phyloP scores from a whole-genome alignment of 805 yeast genomes.

The Suhomyces canberraensis region DNA sequence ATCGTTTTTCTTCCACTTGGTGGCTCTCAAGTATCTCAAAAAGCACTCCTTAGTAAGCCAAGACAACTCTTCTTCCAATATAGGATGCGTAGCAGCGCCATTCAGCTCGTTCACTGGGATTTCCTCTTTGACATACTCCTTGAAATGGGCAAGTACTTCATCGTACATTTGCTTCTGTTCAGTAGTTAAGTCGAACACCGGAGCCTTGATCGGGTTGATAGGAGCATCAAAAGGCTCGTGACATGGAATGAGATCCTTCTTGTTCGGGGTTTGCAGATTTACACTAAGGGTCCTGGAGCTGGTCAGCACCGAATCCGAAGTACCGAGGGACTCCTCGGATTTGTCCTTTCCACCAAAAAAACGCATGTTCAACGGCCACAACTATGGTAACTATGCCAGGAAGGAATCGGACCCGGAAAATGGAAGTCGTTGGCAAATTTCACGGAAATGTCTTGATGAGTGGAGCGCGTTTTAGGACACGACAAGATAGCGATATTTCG shows the following conservation, averaged over 20 bases:
- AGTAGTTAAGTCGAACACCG: constrained; percentile 25
- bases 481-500: too few relatives aligned
- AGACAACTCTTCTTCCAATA: constrained; percentile 58
- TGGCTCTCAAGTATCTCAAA: constrained; percentile 85
- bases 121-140: constrained; percentile 21
- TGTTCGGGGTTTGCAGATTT: constrained; percentile 15
- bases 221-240: constrained; percentile 40
- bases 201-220: constrained; percentile 29
- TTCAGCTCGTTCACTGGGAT: constrained; percentile 28
- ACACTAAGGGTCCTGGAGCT: constrained; percentile 21
- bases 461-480: not conserved
- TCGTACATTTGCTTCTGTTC: constrained; percentile 32
- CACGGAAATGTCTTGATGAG: too few relatives aligned
- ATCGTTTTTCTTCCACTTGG: constrained; percentile 78
- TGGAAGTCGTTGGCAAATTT: too few relatives aligned
- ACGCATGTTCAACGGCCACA: too few relatives aligned
- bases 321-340: not conserved
- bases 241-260: constrained; percentile 28
- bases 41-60: constrained; percentile 95
- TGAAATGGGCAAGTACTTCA: constrained; percentile 27
- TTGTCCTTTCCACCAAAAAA: not conserved
- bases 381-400: too few relatives aligned
- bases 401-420: too few relatives aligned
- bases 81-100: constrained; percentile 22
- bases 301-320: constrained; percentile 1